Conservation (phyloP, 352 stramenopile species). For the Globisporangium ultimum region DNA sequence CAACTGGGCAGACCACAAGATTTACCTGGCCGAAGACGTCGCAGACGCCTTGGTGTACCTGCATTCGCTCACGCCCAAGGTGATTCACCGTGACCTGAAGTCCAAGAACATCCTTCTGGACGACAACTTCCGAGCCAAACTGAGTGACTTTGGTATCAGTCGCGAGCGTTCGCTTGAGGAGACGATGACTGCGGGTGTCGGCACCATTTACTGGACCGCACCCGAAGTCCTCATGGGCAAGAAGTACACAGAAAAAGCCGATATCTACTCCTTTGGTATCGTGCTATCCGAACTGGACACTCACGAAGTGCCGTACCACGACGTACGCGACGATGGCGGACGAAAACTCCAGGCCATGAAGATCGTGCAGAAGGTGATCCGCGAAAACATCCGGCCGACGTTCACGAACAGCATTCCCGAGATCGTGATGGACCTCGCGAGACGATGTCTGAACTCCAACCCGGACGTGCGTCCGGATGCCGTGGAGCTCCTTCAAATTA, state of each 20-base stretch:
- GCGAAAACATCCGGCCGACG: slow-evolving; percentile 59
- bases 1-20: slow-evolving; percentile 74
- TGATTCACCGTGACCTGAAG: slow-evolving; percentile 82
- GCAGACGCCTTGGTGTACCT: slow-evolving; percentile 70
- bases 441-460: slow-evolving; percentile 64
- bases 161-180: slow-evolving; percentile 72
- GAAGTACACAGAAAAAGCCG: slow-evolving; percentile 83
- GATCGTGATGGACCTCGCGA: slow-evolving; percentile 55
- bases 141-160: slow-evolving; percentile 80
- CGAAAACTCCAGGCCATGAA: slow-evolving; percentile 83
- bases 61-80: slow-evolving; percentile 64
- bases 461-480: slow-evolving; percentile 66
- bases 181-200: slow-evolving; percentile 79
- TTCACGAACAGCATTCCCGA: slow-evolving; percentile 51
- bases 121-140: slow-evolving; percentile 54
- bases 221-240: slow-evolving; percentile 78
- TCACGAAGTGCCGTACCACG: slow-evolving; percentile 73
- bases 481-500: slow-evolving; percentile 61
- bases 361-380: slow-evolving; percentile 82
- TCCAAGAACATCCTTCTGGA: slow-evolving; percentile 79
- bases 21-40: slow-evolving; percentile 70
- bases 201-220: slow-evolving; percentile 84
- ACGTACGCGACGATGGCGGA: slow-evolving; percentile 65
- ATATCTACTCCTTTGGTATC: slow-evolving; percentile 85
- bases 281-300: slow-evolving; percentile 81